These are phyloP conservation scores for Fusarium ramigenum DNA, from an alignment of 2,329 filamentous ascomycete genomes.

Conservation along the genomic window DNA sequence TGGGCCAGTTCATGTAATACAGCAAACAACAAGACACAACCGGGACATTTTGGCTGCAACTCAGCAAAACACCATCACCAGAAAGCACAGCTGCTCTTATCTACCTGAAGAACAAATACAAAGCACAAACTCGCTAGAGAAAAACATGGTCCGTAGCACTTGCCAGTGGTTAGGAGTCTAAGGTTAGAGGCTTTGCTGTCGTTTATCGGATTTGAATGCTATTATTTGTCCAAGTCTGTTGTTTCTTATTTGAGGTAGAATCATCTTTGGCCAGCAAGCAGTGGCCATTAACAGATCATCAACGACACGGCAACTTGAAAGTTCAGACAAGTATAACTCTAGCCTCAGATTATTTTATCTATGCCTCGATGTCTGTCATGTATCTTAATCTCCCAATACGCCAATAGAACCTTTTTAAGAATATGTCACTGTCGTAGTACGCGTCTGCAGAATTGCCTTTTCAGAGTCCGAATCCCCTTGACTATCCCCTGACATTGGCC, in stretches of 20 bases:
- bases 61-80: accelerated
- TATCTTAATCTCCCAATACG: background rate
- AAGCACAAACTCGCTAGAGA: too few relatives aligned
- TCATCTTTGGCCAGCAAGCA: background rate
- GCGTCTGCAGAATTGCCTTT: slow-evolving; percentile 18
- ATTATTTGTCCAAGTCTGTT: too few relatives aligned
- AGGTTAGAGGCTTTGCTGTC: too few relatives aligned
- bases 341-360: background rate
- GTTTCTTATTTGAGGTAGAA: background rate
- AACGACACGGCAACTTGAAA: background rate
- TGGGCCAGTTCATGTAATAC: background rate
- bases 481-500: background rate
- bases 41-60: too few relatives aligned
- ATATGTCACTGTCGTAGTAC: slow-evolving; percentile 2
- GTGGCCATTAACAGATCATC: too few relatives aligned
- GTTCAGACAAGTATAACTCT: background rate
- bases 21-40: background rate
- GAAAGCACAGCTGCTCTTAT: accelerated
- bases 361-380: background rate
- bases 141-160: too few relatives aligned
- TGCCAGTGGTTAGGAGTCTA: too few relatives aligned
- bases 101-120: background rate
- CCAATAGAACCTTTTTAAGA: background rate
- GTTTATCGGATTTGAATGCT: too few relatives aligned
- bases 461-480: slow-evolving; percentile 14